Base-by-base conservation (phyloP, 2,329 filamentous ascomycete species). In the Aspergillus sp. region DNA sequence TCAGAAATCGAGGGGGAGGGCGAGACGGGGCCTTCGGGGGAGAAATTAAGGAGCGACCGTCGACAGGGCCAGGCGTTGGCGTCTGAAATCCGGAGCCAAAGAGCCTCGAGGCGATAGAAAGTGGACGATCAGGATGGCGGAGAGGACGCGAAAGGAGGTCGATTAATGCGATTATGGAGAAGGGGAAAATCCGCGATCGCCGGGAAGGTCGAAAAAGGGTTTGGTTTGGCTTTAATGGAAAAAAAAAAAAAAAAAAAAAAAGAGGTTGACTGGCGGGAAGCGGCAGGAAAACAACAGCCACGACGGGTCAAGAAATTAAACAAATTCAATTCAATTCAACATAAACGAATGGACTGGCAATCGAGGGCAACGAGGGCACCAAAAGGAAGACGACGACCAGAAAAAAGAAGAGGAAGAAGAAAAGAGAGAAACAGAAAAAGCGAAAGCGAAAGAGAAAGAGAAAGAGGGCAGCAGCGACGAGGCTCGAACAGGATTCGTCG, bases 111-210 rank as follows among this genome's bases (percentile, higher is more conserved):
- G 53, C 6, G 45, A 36, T 31, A 24, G 24, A 29, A 39, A n/a
- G 53, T 18, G 47, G 53, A 47, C 45, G 45, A 47, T 47, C 45
- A 9, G 45, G 45, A 47, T 14, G 45, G 12, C 22, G 45, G 45
- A 47, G 11, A 29, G 18, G 45, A 47, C 18, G 45, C 45, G 45
- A 24, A 47, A 47, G 45, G 45, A 47, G 18, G 45, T 57, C 46
- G 56, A 53, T 29, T 5, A 46, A 57, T 54, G 51, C 56, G 51
- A 53, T 20, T 57, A 59, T 56, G 60, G 60, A 56, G 60, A 62
- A 62, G 57, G 51, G 57, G 58, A 18, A 49, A 56, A 45, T 32
- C 56, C 49, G 57, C 57, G 59, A 61, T 61, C 56, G 54, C 53
- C 59, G 56, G 53, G 59, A 42, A 56, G 36, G 49, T 51, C 51